Evolutionary conservation across 495 filamentous ascomycete genomes (phyloP).

Genomic region (Cudoniella acicularis): DNA sequence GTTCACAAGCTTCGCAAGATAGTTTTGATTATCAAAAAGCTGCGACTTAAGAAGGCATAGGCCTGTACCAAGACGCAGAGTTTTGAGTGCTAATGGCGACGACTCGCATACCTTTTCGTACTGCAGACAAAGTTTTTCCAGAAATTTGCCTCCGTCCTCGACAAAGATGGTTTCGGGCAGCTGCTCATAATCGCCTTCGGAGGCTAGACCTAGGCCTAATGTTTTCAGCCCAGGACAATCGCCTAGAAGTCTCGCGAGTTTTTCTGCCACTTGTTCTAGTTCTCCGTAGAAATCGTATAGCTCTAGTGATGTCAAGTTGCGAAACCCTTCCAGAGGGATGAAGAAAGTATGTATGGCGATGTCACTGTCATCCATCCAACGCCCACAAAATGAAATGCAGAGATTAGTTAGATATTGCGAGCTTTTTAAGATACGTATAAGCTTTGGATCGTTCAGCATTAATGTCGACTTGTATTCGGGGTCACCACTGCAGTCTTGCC

Average conservation of each 20-base stretch:
- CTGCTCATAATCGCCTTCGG: neutral
- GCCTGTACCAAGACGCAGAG: constrained; percentile 1
- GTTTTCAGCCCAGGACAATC: constrained; percentile 1
- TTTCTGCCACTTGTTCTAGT: neutral
- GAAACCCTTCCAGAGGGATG: constrained; percentile 6
- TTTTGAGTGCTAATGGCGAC: neutral
- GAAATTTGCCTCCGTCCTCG: neutral
- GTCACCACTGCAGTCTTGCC: neutral
- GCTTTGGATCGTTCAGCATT: neutral
- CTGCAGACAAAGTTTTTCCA: neutral
- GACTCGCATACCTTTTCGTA: neutral
- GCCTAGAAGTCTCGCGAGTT: neutral
- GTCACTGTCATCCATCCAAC: neutral
- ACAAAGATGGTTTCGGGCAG: constrained; percentile 1
- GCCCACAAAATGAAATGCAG: neutral
- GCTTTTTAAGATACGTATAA: neutral
- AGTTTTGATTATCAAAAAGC: neutral
- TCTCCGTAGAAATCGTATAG: neutral
- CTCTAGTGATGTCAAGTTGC: constrained; percentile 9
- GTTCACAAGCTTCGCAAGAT: constrained; percentile 1
- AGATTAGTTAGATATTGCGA: neutral
- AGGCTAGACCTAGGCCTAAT: constrained; percentile 3
- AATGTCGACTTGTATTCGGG: neutral
- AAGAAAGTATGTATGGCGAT: neutral
- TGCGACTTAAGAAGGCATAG: neutral